Evolutionary conservation across 2,329 filamentous ascomycete species (phyloP).

Genomic region (Nothophoma quercina): DNA sequence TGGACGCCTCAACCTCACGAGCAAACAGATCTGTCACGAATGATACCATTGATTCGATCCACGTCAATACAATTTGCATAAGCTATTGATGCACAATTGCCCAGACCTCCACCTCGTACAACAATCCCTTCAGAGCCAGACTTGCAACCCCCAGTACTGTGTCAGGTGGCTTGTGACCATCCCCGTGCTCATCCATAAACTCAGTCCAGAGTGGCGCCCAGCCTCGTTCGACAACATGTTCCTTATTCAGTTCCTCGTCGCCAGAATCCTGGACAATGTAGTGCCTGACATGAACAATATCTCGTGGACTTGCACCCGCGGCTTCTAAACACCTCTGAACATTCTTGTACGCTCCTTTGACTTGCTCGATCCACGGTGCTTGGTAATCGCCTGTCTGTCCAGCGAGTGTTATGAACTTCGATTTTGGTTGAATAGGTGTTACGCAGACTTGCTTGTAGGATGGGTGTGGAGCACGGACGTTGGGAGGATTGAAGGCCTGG

Average conservation of each 20-base stretch:
- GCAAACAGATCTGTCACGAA: not conserved
- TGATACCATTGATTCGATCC: slow-evolving; percentile 1
- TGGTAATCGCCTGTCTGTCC: slow-evolving; percentile 40
- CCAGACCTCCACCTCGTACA: slow-evolving; percentile 47
- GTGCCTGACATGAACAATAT: slow-evolving; percentile 46
- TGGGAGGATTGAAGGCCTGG: slow-evolving; percentile 39
- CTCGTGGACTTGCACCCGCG: slow-evolving; percentile 42
- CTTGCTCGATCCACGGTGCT: slow-evolving; percentile 34
- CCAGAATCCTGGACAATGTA: slow-evolving; percentile 48
- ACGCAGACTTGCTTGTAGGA: slow-evolving; percentile 43
- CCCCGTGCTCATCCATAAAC: slow-evolving; percentile 45
- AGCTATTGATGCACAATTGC: slow-evolving; percentile 33
- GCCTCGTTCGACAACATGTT: slow-evolving; percentile 37
- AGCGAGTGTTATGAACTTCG: slow-evolving; percentile 43
- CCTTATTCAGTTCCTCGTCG: slow-evolving; percentile 27
- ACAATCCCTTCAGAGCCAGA: slow-evolving; percentile 38
- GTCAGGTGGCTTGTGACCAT: slow-evolving; percentile 47
- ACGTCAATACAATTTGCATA: not conserved
- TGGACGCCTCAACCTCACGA: not conserved
- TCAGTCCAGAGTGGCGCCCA: slow-evolving; percentile 47
- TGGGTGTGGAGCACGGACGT: slow-evolving; percentile 35
- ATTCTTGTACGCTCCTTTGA: slow-evolving; percentile 38
- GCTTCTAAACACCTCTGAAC: slow-evolving; percentile 38
- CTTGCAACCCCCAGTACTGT: slow-evolving; percentile 47
- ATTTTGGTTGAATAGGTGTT: slow-evolving; percentile 39